These are phyloP conservation scores for Solanum lycopersicoides DNA, from an alignment of 257 asterid species.

Conservation along the genomic window DNA sequence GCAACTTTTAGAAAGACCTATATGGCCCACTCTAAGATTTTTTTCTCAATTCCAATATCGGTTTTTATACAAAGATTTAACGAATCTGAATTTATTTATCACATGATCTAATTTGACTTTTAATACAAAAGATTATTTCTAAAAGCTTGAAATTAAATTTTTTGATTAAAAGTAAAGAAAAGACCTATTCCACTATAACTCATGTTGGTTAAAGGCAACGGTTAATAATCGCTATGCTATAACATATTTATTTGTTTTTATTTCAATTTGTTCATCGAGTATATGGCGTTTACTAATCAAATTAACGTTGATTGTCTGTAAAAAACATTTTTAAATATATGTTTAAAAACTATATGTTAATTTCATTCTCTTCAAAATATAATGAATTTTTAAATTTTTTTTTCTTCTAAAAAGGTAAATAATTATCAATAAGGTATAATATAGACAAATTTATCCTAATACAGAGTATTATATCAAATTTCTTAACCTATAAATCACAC, in stretches of 20 bases:
- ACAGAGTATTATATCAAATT: not conserved
- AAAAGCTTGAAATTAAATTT: not conserved
- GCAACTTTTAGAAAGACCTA: not conserved
- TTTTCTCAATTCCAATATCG: fast-evolving
- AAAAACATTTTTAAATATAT: not conserved
- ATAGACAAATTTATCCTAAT: not conserved
- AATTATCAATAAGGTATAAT: not conserved
- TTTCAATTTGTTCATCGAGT: not conserved
- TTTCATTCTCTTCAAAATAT: not conserved
- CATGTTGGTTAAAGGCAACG: not conserved
- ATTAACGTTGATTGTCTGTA: not conserved
- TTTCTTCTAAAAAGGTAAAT: not conserved
- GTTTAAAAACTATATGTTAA: not conserved
- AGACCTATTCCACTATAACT: not conserved
- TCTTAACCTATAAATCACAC: not conserved
- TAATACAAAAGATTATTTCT: too few species aligned
- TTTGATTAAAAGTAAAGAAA: too few species aligned
- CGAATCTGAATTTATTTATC: not conserved
- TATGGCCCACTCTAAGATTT: not conserved
- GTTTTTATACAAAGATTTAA: not conserved
- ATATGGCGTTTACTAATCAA: not conserved
- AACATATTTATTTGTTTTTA: too few species aligned
- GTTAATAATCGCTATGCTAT: not conserved
- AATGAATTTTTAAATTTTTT: not conserved
- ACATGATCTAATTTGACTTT: not conserved